Evolutionary conservation across 1,139 yeast genomes (phyloP), one percentile per base, ranked within the genome.

Genomic region (Torulaspora pretoriensis): DNA sequence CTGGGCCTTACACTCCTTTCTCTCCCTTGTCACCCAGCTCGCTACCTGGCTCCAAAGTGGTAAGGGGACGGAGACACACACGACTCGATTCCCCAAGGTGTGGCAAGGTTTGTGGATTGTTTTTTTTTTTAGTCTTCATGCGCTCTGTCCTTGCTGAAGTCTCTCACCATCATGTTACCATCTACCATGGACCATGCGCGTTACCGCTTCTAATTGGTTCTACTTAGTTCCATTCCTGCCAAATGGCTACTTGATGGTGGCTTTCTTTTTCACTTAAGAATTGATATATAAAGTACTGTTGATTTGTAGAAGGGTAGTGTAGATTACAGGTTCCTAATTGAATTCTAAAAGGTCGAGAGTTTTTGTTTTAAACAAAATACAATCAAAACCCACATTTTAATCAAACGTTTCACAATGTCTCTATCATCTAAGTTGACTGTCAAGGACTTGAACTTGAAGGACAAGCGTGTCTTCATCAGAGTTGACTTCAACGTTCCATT

Each of bases 401-500:
- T 35, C 29, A 39, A 38, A 34, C 33, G 33, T 30, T 40, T 40
- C 42, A 60, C 38, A 54, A 87, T 90, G 97, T 90, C 97, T 60
- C 81, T 92, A 68, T 82, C 95, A 48, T 85, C 77, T 71, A 90
- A 90, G 74, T 80, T 90, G 61, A 84, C 96, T 50, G 95, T 90
- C 69, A 81, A 83, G 68, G 97, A 90, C 72, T 76, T 92, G 60
- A 80, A 80, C 68, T 82, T 87, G 70, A 70, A 83, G 64, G 89
- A 79, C 70, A 89, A 89, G 78, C 80, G 95, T 67, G 97, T 90
- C 65, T 88, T 90, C 73, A 88, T 90, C 77, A 84, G 97, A 73
- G 96, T 89, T 55, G 95, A 90, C 73, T 90, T 90, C 81, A 90
- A 92, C 73, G 97, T 92, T 57, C 97, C 97, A 65, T 80, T 90